phyloP scores from a whole-genome alignment of 257 asterid genomes.

The Orobanche coerulescens region DNA sequence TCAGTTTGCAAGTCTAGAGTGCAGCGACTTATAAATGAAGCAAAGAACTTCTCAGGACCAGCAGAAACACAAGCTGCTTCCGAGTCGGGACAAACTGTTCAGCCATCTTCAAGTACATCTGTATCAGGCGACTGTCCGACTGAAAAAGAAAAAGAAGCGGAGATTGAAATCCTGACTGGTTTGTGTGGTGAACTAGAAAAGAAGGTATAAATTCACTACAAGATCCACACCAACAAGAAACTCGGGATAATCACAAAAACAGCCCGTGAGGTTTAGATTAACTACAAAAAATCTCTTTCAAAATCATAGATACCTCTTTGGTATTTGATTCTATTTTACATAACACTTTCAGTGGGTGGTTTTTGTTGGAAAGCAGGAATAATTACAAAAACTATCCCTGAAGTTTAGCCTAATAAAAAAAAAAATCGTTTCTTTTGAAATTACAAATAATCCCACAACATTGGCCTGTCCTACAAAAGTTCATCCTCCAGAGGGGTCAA shows the following conservation, averaged over 20 bases:
- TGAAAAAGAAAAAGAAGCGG: constrained; percentile 57
- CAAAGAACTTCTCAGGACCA: constrained; percentile 24
- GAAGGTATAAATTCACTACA: constrained; percentile 39
- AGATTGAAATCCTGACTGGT: constrained; percentile 58
- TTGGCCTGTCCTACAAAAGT: too few relatives aligned
- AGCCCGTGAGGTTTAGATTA: neutral
- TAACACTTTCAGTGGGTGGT: neutral
- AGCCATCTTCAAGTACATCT: constrained; percentile 37
- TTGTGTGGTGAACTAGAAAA: constrained; percentile 73
- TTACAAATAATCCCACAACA: too few relatives aligned
- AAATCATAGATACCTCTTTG: neutral
- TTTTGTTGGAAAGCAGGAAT: too few relatives aligned
- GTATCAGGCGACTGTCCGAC: constrained; percentile 30
- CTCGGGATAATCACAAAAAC: neutral
- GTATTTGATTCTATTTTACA: neutral
- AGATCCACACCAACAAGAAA: neutral
- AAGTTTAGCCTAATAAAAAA: too few relatives aligned
- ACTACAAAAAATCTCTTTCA: neutral
- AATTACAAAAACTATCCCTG: neutral
- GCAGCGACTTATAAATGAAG: constrained; percentile 49
- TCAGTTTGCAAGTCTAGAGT: constrained; percentile 67
- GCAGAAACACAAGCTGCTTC: constrained; percentile 30
- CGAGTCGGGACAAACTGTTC: constrained; percentile 28
- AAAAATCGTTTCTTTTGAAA: too few relatives aligned
- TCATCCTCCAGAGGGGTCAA: too few relatives aligned